phyloP scores from a whole-genome alignment of 495 filamentous ascomycete species.

The Aspergillus conjunctus region DNA sequence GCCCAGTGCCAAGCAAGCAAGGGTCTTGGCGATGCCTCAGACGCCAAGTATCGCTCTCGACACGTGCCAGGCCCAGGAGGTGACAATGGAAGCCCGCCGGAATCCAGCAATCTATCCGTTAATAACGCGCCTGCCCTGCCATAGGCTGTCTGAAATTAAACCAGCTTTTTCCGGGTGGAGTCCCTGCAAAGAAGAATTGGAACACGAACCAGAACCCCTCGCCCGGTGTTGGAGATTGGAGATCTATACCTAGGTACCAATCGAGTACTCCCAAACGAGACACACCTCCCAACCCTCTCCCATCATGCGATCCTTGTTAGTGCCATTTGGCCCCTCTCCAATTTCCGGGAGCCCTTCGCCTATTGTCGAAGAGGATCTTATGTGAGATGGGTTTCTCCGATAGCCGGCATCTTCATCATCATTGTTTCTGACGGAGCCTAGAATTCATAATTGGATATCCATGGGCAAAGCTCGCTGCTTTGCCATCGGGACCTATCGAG shows the following conservation, averaged over 20 bases:
- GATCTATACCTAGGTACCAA: not conserved
- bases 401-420: not conserved
- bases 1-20: slow-evolving; percentile 8
- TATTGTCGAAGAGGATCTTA: not conserved
- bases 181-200: slow-evolving; percentile 5
- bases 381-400: not conserved
- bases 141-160: not conserved
- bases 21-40: slow-evolving; percentile 4
- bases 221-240: not conserved
- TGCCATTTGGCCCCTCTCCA: not conserved
- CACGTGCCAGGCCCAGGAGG: slow-evolving; percentile 21
- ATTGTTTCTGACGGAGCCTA: not conserved
- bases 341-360: not conserved
- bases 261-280: not conserved
- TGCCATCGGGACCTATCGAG: too few relatives aligned
- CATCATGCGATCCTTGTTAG: not conserved
- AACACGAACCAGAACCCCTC: slow-evolving; percentile 5
- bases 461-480: too few relatives aligned
- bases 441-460: not conserved
- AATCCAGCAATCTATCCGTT: not conserved
- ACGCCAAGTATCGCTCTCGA: slow-evolving; percentile 10
- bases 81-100: slow-evolving; percentile 3
- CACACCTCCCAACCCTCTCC: not conserved
- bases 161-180: not conserved
- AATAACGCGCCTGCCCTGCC: not conserved